Base-by-base conservation (phyloP, 129 eudicot genomes). In the Flaveria ramosissima region DNA sequence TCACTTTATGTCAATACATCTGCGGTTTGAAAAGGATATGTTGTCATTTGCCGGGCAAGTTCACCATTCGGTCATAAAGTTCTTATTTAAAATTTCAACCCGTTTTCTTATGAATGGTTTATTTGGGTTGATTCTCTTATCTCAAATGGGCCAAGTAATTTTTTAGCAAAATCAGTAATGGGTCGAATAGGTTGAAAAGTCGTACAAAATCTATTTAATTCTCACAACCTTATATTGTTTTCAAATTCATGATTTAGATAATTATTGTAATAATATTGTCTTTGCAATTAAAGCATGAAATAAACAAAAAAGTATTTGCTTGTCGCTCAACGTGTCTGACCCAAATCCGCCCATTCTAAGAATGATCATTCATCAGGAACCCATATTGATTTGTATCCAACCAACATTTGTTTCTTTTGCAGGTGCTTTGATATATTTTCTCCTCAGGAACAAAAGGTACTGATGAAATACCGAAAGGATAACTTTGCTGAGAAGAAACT, bases 11-110 rank as follows among this genome's bases (percentile, higher is more conserved):
- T 83, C 99, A 15, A 91, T 94, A 78, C 99, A 94, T 83, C 99
- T 94, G 76, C 97, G 99, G 17, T 94, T 94, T 73, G 99, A 94
- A 85, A 89, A 89, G 92, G 97, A 94, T 83, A 94, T 94, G 99
- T 84, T 94, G 74, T 82, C 99, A 71, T 94, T 94, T 80, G 97
- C 99, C 73, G 97, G 99, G 97, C 80, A 84, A 81, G 94, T 76
- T 80, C 65, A 70, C 71, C 21, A 36, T 73, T 41, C 12, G 57
- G 12, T 12, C 68, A 36, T 64, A 2, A 41, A 57, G 3, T n/a
- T 60, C 10, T 68, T 36, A 60, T 17, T 41, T 19, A 5, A 1
- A 23, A 12, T 78, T 66, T 66, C 0, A 24, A 66, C 15, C 51
- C 9, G 16, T 36, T 41, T 39, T 7, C 71, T 66, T 41, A 39